Conservation (phyloP, 352 stramenopile species). For the Pythium coloratum region DNA sequence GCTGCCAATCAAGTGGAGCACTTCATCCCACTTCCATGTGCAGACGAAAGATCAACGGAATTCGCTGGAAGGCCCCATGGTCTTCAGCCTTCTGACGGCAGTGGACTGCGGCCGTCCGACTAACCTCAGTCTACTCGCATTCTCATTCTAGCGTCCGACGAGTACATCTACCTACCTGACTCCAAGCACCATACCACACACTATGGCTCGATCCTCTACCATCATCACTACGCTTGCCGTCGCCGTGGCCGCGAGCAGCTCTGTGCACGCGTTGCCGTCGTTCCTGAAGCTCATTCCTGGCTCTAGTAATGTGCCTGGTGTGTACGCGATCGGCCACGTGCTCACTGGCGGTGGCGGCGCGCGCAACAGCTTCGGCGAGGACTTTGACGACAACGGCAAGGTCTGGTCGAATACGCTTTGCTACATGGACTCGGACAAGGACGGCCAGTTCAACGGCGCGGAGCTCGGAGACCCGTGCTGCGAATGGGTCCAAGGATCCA, state of each 20-base stretch:
- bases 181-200: neutral
- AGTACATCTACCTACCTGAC: neutral
- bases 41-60: neutral
- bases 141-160: neutral
- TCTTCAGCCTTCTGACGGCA: neutral
- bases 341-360: constrained; percentile 24
- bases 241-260: neutral
- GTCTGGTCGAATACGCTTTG: constrained; percentile 37
- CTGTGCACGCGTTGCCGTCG: neutral
- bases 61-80: neutral
- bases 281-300: constrained; percentile 22
- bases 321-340: constrained; percentile 34
- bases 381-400: constrained; percentile 21
- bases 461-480: constrained; percentile 64
- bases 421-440: constrained; percentile 27
- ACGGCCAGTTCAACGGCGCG: constrained; percentile 50
- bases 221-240: neutral
- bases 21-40: neutral
- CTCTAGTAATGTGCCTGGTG: constrained; percentile 16
- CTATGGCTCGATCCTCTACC: neutral
- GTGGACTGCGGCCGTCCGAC: neutral
- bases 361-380: constrained; percentile 33
- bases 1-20: neutral
- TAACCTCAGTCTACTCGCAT: neutral
- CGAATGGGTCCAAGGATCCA: constrained; percentile 25